Base-by-base conservation (phyloP, 2,329 filamentous ascomycete species). In the Aspergillus spinulosporus region DNA sequence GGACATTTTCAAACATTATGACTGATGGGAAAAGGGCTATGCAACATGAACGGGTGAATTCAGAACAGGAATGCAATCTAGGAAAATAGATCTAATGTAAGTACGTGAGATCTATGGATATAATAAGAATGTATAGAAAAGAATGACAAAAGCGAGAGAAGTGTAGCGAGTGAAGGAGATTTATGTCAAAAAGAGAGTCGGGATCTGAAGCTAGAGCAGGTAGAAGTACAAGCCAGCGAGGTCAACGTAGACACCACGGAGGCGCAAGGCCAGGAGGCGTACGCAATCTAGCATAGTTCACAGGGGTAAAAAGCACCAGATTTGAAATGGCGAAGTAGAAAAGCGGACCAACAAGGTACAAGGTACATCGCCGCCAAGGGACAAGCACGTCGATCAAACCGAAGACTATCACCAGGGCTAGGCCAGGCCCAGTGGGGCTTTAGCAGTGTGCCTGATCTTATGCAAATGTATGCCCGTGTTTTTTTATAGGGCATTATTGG, bases 1-100 rank as follows among this genome's bases (percentile, higher is more conserved):
- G 50, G 32, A 62, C 54, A 36, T 60, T 58, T 11, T 60, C 44
- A 15, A 63, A 59, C 61, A 63, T 63, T 32, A 46, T 62, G 55
- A 26, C 49, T 47, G 49, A 29, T 21, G 29, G 14, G 26, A 32
- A n/a, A 14, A 49, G 37, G 31, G 21, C 45, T 34, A 34, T 39
- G 39, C 6, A 48, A 9, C 42, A 56, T 50, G 40, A 43, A 54
- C 21, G 6, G 15, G 37, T 36, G 47, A 39, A 45, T 11, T 21
- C 4, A 15, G 14, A 32, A 40, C 9, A 46, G 21, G n/a, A 8
- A 39, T 7, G 47, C 12, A 15, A 49, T 49, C 39, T 47, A 32
- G 21, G 40, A 21, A 11, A 31, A 34, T 28, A 44, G 26, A 53
- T 45, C 31, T 49, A 28, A 40, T 9, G 15, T 34, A 14, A 44